These are phyloP conservation scores for Rhodocollybia butyracea DNA, from an alignment of 768 basidiomycete genomes.

Conservation along the genomic window DNA sequence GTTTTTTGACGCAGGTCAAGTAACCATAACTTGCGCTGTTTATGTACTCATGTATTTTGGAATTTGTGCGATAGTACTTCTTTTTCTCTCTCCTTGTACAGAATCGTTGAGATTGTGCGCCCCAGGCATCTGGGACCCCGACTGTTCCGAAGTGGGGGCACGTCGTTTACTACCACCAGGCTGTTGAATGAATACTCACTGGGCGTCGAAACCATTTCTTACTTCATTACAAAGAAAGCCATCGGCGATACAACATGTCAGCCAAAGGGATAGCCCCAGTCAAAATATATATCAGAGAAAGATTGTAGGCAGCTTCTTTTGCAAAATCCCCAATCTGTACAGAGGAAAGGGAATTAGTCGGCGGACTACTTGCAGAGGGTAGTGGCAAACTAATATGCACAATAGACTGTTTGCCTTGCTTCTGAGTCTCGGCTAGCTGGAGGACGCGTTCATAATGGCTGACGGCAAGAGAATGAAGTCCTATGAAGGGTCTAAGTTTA, in stretches of 20 bases:
- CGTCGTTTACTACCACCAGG: too few relatives aligned
- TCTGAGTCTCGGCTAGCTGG: slow-evolving; percentile 47
- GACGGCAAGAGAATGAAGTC: slow-evolving; percentile 76
- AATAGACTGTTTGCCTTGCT: neutral
- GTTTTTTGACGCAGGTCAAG: too few relatives aligned
- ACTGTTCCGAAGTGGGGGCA: too few relatives aligned
- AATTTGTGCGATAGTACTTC: too few relatives aligned
- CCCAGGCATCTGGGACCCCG: too few relatives aligned
- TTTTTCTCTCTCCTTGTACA: too few relatives aligned
- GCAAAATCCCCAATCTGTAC: slow-evolving; percentile 46
- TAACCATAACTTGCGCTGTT: too few relatives aligned
- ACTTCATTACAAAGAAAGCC: slow-evolving; percentile 79
- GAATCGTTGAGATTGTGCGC: too few relatives aligned
- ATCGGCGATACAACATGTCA: slow-evolving; percentile 65
- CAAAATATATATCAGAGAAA: slow-evolving; percentile 76
- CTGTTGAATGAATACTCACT: too few relatives aligned
- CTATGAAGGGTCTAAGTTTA: slow-evolving; percentile 33
- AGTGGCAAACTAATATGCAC: neutral
- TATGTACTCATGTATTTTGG: too few relatives aligned
- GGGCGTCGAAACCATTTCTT: too few relatives aligned
- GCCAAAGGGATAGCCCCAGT: slow-evolving; percentile 76
- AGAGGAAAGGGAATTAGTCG: neutral
- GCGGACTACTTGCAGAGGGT: slow-evolving; percentile 25
- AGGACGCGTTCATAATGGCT: slow-evolving; percentile 82
- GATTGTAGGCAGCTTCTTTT: slow-evolving; percentile 83